Evolutionary conservation across 2,329 filamentous ascomycete genomes (phyloP).

Genomic region (Calonectria hongkongensis): DNA sequence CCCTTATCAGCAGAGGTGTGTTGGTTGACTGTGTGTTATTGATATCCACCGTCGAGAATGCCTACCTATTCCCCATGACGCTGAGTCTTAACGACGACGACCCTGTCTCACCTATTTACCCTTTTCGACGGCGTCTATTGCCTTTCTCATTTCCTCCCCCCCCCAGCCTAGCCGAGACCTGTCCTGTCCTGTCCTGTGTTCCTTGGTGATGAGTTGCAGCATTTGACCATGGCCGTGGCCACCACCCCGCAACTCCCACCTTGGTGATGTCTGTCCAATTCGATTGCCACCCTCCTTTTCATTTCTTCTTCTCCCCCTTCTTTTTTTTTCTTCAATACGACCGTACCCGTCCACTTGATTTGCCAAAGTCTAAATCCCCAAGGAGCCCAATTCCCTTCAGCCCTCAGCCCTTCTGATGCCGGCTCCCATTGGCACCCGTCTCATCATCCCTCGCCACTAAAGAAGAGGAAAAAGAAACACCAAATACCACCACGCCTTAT

Average conservation of each 20-base stretch:
- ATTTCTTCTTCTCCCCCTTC: neutral
- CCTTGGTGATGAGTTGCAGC: conserved; percentile 11
- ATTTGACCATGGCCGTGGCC: neutral
- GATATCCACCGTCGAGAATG: conserved; percentile 35
- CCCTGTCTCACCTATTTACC: conserved; percentile 24
- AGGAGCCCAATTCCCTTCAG: neutral
- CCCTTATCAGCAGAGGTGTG: conserved; percentile 51
- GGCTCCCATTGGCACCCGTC: conserved; percentile 6
- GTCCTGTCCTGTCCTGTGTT: no score
- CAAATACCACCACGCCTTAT: neutral
- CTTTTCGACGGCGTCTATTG: conserved; percentile 12
- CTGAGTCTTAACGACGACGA: conserved; percentile 3
- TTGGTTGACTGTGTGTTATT: neutral
- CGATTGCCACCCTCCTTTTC: conserved; percentile 14
- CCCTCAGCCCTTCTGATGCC: neutral
- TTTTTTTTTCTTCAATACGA: conserved; percentile 8
- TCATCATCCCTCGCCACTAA: conserved; percentile 20
- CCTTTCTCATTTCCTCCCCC: conserved; percentile 11
- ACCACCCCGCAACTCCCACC: conserved; percentile 3
- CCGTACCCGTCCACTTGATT: neutral
- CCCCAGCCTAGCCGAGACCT: conserved; percentile 7
- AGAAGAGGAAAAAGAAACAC: conserved; percentile 20
- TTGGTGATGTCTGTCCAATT: conserved; percentile 13
- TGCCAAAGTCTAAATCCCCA: conserved; percentile 14
- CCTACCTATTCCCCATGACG: conserved; percentile 24